Base-by-base conservation (phyloP, 441 rosid species). In the Mallotus japonicus region DNA sequence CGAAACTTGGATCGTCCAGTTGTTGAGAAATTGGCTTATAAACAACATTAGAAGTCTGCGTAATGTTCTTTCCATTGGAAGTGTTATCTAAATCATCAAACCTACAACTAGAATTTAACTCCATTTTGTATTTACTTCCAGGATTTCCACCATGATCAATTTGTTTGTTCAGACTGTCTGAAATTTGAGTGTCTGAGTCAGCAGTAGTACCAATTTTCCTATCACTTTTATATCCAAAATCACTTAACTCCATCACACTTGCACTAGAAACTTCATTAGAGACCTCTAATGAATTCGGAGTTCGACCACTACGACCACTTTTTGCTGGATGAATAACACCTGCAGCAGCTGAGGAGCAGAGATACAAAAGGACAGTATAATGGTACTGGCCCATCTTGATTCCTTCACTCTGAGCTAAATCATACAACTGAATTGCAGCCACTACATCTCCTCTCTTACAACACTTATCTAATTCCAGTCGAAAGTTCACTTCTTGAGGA, bases 341-440 rank as follows among this genome's bases (percentile, higher is more conserved):
- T 13, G 79, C 77, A 65, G 95, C 92, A 24, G 91, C 91, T 81
- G 92, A 90, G 64, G 95, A 84, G 74, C 91, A 88, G 37, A 88
- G 87, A 83, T 90, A 87, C 78, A 88, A 63, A 67, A 88, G 67
- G 24, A 88, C 88, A 53, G 83, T 71, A 71, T 87, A 88, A 77
- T 87, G 88, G 72, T 87, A 85, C 69, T 87, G 91, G 75, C 69
- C 81, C 81, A 88, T 37, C 65, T 66, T 53, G 57, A 84, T 73
- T 60, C 86, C 87, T 67, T 85, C 85, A 61, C 65, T 77, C 34
- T 63, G 67, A 80, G 91, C 87, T 50, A 73, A 78, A 81, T 88
- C 88, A 67, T 87, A 87, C 47, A 82, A 71, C 24, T 73, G 62
- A 62, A 88, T 77, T 28, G 91, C 95, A n/a, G 87, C 84, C 78